Conservation (phyloP, 768 basidiomycete genomes). For the Naganishia friedmannii region DNA sequence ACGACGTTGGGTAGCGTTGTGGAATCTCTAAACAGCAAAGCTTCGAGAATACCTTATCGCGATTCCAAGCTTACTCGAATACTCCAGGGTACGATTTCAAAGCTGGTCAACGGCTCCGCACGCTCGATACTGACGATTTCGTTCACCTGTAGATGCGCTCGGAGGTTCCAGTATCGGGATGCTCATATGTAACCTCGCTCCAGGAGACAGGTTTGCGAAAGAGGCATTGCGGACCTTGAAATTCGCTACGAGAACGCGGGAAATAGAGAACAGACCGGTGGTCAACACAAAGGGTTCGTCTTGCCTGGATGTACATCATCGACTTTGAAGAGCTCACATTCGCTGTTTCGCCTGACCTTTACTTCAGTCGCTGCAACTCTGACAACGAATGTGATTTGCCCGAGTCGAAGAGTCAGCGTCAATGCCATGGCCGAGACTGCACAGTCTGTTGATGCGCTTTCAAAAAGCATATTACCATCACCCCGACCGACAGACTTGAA, state of each 20-base stretch:
- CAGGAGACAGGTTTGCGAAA: slow-evolving; percentile 73
- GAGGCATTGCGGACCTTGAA: slow-evolving; percentile 91
- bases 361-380: slow-evolving; percentile 55
- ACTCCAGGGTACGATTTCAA: slow-evolving; percentile 58
- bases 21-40: slow-evolving; percentile 62
- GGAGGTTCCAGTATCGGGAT: slow-evolving; percentile 76
- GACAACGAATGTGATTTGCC: slow-evolving; percentile 42
- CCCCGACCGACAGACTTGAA: background rate
- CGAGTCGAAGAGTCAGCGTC: slow-evolving; percentile 48
- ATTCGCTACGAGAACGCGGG: slow-evolving; percentile 79
- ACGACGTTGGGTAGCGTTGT: slow-evolving; percentile 85
- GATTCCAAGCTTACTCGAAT: slow-evolving; percentile 85
- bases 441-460: background rate
- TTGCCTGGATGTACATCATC: background rate
- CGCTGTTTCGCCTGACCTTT: slow-evolving; percentile 56
- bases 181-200: slow-evolving; percentile 82
- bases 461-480: background rate
- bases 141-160: slow-evolving; percentile 61
- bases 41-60: slow-evolving; percentile 76
- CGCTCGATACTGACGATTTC: background rate
- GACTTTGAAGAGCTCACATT: slow-evolving; percentile 53
- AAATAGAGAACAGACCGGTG: slow-evolving; percentile 76
- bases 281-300: slow-evolving; percentile 69
- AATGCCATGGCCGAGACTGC: slow-evolving; percentile 7
- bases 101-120: too few relatives aligned